Conservation (phyloP, 352 stramenopile genomes). For the Achlya hypogyna region DNA sequence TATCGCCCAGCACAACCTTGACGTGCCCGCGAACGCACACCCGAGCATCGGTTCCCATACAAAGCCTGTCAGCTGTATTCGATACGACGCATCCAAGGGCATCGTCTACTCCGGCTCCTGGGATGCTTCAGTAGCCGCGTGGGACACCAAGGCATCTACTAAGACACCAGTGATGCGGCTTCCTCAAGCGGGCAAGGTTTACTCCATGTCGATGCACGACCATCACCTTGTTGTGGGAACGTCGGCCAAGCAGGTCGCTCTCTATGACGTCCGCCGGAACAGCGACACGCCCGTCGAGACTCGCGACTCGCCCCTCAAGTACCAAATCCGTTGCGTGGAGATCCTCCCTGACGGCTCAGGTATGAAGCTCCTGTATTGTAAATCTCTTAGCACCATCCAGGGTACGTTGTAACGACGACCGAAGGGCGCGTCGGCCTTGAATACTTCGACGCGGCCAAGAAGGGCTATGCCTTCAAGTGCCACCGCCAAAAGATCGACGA, state of each 20-base stretch:
- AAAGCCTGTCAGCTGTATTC: conserved; percentile 42
- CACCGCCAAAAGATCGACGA: conserved; percentile 86
- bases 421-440: conserved; percentile 96
- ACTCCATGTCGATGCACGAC: conserved; percentile 47
- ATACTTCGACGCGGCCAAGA: conserved; percentile 68
- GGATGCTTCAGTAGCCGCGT: conserved; percentile 55
- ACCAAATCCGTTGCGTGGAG: conserved; percentile 86
- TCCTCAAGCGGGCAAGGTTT: conserved; percentile 46
- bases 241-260: conserved; percentile 41
- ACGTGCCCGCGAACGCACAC: conserved; percentile 26
- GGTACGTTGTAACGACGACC: conserved; percentile 91
- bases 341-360: conserved; percentile 53
- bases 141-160: conserved; percentile 51
- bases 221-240: conserved; percentile 53
- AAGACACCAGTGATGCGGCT: conserved; percentile 33
- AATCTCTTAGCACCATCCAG: conserved; percentile 16
- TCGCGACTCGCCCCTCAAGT: conserved; percentile 80
- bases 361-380: background rate
- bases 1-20: conserved; percentile 47
- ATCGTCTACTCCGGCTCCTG: conserved; percentile 53
- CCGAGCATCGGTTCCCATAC: conserved; percentile 34
- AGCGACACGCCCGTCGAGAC: conserved; percentile 37
- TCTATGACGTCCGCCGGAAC: conserved; percentile 82
- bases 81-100: conserved; percentile 37
- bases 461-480: conserved; percentile 96